Base-by-base conservation (phyloP, 345 rosid species). In the Pistacia atlantica region DNA sequence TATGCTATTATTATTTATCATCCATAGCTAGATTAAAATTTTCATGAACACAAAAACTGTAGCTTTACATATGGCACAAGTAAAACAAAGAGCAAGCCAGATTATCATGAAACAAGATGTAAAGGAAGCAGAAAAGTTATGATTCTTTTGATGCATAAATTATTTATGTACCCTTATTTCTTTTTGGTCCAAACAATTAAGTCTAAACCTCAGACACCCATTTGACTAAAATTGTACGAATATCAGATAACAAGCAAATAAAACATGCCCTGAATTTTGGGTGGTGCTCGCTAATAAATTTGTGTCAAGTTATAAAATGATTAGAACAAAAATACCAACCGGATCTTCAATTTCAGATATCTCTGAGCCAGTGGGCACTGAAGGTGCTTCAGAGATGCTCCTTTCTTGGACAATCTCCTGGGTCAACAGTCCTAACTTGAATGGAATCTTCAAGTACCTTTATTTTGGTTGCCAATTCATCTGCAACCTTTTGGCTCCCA, bases 271-370 rank as follows among this genome's bases (percentile, higher is more conserved):
- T 56, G 14, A 22, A 17, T 9, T 45, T n/a, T 4, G 8, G 75
- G 33, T 13, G 12, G 12, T 37, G 22, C n/a, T 71, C 25, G 13
- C 5, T 33, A 28, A 9, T 10, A 58, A 59, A 1, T 1, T 60
- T 6, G 58, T 28, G 42, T 22, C 51, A 38, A 48, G 56, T 69
- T 42, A 78, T 56, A 61, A 67, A 54, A 75, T 60, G 63, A 65
- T 35, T 65, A n/a, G 65, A 56, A 69, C 60, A 25, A 35, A 65
- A 71, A 16, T 35, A 73, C 75, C 76, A 79, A 95, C 99, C 89
- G 33, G 80, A 79, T 92, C 98, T 80, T 95, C 98, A 55, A 90
- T 85, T 87, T 95, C 97, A 22, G 96, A 88, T 87, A 90, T 93
- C 85, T 91, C 97, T 65, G 97, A 92, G 60, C 89, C 89, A 75